These are phyloP conservation scores for Neopestalotiopsis sp. DNA, from an alignment of 2,329 filamentous ascomycete genomes.

Conservation along the genomic window DNA sequence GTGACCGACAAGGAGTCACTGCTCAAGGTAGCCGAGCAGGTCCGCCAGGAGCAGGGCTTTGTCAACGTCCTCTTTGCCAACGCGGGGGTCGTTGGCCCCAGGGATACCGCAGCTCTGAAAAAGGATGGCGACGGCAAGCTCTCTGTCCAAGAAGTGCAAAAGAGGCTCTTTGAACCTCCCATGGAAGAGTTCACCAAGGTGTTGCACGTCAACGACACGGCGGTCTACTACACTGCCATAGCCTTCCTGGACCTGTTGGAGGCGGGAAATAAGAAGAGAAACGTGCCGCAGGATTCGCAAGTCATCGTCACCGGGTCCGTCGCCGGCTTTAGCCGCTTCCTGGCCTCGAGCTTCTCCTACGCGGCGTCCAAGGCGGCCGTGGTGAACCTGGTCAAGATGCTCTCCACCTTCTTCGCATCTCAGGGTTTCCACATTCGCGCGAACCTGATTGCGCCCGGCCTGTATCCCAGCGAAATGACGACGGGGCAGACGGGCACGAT, in stretches of 20 bases:
- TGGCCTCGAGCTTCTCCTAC: conserved; percentile 16
- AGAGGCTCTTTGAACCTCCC: conserved; percentile 4
- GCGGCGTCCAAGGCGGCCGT: conserved; percentile 13
- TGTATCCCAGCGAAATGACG: conserved; percentile 17
- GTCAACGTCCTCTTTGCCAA: conserved; percentile 17
- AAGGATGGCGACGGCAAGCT: conserved; percentile 4
- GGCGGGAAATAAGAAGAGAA: conserved; percentile 8
- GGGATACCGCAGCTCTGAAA: background rate
- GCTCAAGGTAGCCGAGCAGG: conserved; percentile 9
- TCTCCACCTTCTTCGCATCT: conserved; percentile 11
- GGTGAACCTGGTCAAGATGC: conserved; percentile 13
- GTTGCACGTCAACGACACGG: conserved; percentile 11
- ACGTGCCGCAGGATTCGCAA: conserved; percentile 16
- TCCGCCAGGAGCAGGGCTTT: conserved; percentile 13
- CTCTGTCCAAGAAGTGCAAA: conserved; percentile 4
- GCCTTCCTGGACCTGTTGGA: conserved; percentile 15
- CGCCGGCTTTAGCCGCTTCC: conserved; percentile 12
- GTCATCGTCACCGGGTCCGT: conserved; percentile 13
- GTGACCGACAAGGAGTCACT: conserved; percentile 14
- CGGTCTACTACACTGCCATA: conserved; percentile 13
- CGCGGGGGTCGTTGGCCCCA: background rate
- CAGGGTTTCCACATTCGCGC: conserved; percentile 14
- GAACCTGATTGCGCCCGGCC: conserved; percentile 16
- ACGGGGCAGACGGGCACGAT: background rate
- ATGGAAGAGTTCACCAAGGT: conserved; percentile 3